Evolutionary conservation across 352 stramenopile species (phyloP).

Genomic region (Aphanomyces euteiches): DNA sequence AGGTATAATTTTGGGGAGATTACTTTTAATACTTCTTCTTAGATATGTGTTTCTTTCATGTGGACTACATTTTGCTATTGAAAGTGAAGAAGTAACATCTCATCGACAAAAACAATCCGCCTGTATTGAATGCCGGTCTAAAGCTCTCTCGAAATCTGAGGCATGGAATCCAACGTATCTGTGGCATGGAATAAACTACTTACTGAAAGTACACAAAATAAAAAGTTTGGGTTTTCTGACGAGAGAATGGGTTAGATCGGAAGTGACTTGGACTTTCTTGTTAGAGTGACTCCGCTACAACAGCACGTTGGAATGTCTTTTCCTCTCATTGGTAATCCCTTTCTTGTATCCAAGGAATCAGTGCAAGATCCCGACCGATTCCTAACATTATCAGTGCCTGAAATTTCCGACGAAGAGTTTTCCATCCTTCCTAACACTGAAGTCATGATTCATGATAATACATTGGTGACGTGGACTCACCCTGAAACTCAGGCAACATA

Average conservation of each 20-base stretch:
- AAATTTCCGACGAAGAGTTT: neutral
- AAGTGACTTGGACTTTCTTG: conserved; percentile 67
- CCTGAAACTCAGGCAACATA: conserved; percentile 26
- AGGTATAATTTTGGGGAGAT: conserved; percentile 32
- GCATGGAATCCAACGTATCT: conserved; percentile 23
- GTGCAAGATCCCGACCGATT: conserved; percentile 49
- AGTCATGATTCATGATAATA: conserved; percentile 4
- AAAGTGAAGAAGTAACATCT: conserved; percentile 46
- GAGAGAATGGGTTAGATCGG: conserved; percentile 36
- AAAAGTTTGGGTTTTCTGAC: neutral
- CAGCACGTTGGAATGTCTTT: conserved; percentile 42
- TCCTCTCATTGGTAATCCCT: conserved; percentile 63
- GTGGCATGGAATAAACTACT: conserved; percentile 49
- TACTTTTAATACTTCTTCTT: neutral
- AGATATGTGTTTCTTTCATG: conserved; percentile 63
- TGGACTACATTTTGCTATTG: conserved; percentile 74
- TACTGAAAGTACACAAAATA: conserved; percentile 44
- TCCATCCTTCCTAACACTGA: neutral
- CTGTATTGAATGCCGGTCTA: conserved; percentile 52
- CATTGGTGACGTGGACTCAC: conserved; percentile 24
- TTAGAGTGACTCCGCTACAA: conserved; percentile 50
- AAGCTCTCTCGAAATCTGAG: neutral
- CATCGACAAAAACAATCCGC: neutral
- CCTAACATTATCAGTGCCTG: conserved; percentile 7
- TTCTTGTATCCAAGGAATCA: conserved; percentile 58